Evolutionary conservation across 768 basidiomycete species (phyloP).

Genomic region (Pulveroboletus ravenelii): DNA sequence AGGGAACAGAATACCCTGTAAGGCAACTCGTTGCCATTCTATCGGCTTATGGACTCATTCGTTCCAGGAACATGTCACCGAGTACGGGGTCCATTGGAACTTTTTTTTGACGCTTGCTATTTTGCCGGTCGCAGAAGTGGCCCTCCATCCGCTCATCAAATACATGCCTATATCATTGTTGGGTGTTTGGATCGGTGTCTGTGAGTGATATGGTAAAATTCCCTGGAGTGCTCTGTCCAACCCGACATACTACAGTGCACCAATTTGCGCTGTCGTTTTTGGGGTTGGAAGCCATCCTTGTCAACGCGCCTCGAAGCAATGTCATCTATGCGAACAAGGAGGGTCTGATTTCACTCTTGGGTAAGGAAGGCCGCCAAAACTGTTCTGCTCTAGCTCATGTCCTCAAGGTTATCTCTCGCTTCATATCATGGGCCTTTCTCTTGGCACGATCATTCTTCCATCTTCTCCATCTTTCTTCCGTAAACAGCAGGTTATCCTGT

Average conservation of each 20-base stretch:
- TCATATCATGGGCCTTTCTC: conserved; percentile 78
- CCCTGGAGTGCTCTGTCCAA: not conserved
- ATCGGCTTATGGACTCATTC: not conserved
- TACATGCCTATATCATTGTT: conserved; percentile 55
- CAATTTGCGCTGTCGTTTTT: conserved; percentile 56
- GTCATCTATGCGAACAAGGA: conserved; percentile 86
- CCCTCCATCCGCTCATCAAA: conserved; percentile 62
- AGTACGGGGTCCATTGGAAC: conserved; percentile 98
- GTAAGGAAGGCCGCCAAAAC: conserved; percentile 32
- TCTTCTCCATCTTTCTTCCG: conserved; percentile 72
- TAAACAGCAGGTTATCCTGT: conserved; percentile 35
- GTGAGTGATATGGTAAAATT: conserved; percentile 35
- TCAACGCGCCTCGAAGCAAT: conserved; percentile 57
- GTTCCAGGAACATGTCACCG: conserved; percentile 84
- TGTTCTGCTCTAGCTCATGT: not conserved
- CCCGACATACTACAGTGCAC: conserved; percentile 49
- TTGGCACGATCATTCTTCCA: conserved; percentile 77
- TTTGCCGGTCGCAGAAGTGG: conserved; percentile 66
- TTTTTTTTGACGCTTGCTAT: conserved; percentile 93
- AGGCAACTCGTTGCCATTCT: conserved; percentile 12
- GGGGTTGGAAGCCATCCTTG: conserved; percentile 58
- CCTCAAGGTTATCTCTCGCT: conserved; percentile 82
- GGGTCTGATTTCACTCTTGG: conserved; percentile 76
- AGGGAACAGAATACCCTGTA: conserved; percentile 92
- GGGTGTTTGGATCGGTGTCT: conserved; percentile 54